phyloP scores from a whole-genome alignment of 176 grass and related monocot species.

The Saccharum officinarum region DNA sequence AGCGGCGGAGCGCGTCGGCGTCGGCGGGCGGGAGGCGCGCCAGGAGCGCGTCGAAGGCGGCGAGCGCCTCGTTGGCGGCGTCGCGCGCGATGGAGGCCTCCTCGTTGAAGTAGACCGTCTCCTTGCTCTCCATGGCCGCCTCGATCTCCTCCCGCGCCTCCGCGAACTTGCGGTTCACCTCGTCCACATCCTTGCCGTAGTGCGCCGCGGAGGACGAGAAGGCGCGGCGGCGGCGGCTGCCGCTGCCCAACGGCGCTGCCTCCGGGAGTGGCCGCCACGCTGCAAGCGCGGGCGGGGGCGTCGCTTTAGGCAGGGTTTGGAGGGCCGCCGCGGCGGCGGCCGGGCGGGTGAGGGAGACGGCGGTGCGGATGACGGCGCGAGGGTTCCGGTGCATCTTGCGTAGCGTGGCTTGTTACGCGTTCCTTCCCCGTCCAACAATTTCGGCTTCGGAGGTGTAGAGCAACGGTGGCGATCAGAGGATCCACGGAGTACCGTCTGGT shows the following conservation, averaged over 20 bases:
- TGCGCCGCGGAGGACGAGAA: constrained; percentile 48
- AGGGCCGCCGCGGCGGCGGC: neutral
- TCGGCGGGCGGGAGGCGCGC: constrained; percentile 65
- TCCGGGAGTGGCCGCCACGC: neutral
- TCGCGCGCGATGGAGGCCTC: constrained; percentile 84
- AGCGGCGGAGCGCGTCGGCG: constrained; percentile 61
- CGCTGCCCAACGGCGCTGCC: neutral
- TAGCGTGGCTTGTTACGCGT: neutral
- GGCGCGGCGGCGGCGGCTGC: constrained; percentile 5
- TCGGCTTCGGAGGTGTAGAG: neutral
- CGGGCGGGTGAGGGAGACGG: constrained; percentile 41
- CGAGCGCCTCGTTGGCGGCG: constrained; percentile 58
- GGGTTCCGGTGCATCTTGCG: constrained; percentile 62
- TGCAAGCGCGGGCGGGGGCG: neutral
- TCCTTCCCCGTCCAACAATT: neutral
- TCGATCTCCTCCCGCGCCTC: constrained; percentile 98
- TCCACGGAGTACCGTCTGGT: too few relatives aligned
- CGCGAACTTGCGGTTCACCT: constrained; percentile 95
- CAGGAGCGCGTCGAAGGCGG: constrained; percentile 71
- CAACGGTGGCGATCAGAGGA: neutral
- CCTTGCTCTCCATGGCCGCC: constrained; percentile 89
- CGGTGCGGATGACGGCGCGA: constrained; percentile 56
- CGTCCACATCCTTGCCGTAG: constrained; percentile 78
- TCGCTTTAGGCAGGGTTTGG: neutral
- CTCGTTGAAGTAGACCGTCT: constrained; percentile 96